Evolutionary conservation across 225 moss, liverwort and hornwort genomes (phyloP), one percentile per base, ranked within the genome.

Genomic region (Asterella californica): DNA sequence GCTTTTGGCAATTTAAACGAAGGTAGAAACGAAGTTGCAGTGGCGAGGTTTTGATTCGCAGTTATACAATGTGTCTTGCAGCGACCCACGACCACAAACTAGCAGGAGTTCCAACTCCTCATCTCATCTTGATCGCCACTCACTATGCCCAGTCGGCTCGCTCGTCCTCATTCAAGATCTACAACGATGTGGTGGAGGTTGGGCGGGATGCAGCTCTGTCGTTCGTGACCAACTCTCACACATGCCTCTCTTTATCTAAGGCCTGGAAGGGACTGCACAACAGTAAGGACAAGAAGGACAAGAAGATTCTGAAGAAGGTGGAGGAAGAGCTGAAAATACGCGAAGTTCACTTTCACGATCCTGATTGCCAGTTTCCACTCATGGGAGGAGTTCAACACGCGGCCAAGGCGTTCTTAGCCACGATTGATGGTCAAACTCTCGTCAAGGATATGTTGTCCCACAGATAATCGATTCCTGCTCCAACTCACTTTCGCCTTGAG

Each of bases 361-460:
- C 86, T 6, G 86, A 86, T 57, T 86, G 86, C 36, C 86, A 86
- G 68, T 86, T 86, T 70, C 86, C 86, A 45, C 86, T 86, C 45
- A 86, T 86, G 86, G 86, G 86, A 75, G 86, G 86, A 32, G 86
- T 86, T 52, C 86, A 86, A 81, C 86, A 86, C 63, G 86, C 86
- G 6, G 86, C 86, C 6, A 86, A 83, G 54, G 86, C 86, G 0
- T 86, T 86, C 47, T 75, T 86, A 27, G 64, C 80, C 50, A 86
- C 86, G 0, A 75, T 81, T 0, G 86, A 86, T 48, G 86, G 86
- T 2, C 83, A 86, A 78, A 83, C 83, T 42, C 86, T 86, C 11
- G 86, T 86, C 53, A 86, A 83, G 54, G 85, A 78, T 32, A 22
- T 85, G 37, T 36, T 80, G 33, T 32, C 69, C 24, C 79, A 79